Evolutionary conservation across 164 flowering plant species (phyloP).

Genomic region (Vitis riparia): DNA sequence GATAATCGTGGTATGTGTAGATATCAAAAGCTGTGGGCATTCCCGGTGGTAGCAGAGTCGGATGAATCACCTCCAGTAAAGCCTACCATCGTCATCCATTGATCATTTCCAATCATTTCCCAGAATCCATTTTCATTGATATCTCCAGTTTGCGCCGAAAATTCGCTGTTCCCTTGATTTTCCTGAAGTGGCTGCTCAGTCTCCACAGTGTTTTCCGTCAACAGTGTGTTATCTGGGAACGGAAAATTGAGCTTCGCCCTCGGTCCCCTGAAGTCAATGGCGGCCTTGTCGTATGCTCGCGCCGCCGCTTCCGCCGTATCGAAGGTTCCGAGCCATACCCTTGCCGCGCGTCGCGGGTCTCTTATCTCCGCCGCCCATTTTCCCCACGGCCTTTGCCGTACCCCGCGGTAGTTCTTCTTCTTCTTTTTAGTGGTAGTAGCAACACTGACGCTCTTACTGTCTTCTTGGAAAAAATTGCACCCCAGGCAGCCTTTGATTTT

Average conservation of each 20-base stretch:
- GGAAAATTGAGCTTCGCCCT: conserved; percentile 60
- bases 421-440: neutral
- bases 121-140: conserved; percentile 18
- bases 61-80: conserved; percentile 17
- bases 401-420: conserved; percentile 38
- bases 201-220: neutral
- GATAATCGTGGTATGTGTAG: neutral
- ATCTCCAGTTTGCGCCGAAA: neutral
- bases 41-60: conserved; percentile 21
- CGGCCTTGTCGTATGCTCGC: conserved; percentile 51
- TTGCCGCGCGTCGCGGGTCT: conserved; percentile 38
- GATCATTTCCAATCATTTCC: conserved; percentile 26
- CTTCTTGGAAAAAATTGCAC: conserved; percentile 36
- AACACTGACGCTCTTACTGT: neutral
- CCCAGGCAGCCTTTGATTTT: conserved; percentile 47
- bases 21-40: neutral
- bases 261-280: conserved; percentile 49
- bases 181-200: neutral
- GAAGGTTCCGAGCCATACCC: conserved; percentile 59
- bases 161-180: neutral
- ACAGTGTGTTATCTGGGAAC: conserved; percentile 19
- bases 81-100: conserved; percentile 30
- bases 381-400: conserved; percentile 56
- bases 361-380: conserved; percentile 60
- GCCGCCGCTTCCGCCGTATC: conserved; percentile 53